Conservation (phyloP, 768 basidiomycete genomes). For the Hypholoma fasciculare region DNA sequence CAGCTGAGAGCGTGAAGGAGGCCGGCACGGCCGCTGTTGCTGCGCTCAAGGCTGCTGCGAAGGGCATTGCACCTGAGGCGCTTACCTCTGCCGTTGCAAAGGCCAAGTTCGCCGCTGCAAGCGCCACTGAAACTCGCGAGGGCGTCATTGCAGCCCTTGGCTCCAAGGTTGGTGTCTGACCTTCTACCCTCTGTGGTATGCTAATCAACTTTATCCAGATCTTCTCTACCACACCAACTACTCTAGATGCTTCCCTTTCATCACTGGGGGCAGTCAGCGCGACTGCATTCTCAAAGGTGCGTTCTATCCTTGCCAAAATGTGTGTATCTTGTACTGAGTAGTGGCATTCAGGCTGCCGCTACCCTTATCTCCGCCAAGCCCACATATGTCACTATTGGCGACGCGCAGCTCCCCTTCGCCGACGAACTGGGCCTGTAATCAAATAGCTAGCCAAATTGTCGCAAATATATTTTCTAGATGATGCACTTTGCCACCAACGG, state of each 20-base stretch:
- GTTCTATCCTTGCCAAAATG: slow-evolving; percentile 10
- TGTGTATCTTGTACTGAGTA: background rate
- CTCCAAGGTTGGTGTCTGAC: slow-evolving; percentile 50
- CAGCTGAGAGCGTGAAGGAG: slow-evolving; percentile 60
- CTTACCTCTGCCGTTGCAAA: slow-evolving; percentile 82
- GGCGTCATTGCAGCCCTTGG: slow-evolving; percentile 65
- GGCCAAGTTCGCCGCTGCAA: slow-evolving; percentile 84
- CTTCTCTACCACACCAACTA: slow-evolving; percentile 51
- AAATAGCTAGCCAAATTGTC: slow-evolving; percentile 6
- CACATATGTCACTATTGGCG: slow-evolving; percentile 86
- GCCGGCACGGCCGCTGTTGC: slow-evolving; percentile 70
- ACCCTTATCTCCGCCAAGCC: slow-evolving; percentile 75
- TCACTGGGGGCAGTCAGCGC: slow-evolving; percentile 71
- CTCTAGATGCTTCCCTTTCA: slow-evolving; percentile 62
- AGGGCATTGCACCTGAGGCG: slow-evolving; percentile 63
- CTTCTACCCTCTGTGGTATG: background rate
- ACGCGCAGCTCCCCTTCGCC: slow-evolving; percentile 77
- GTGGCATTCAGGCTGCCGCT: slow-evolving; percentile 52
- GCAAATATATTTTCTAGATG: slow-evolving; percentile 13
- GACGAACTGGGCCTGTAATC: slow-evolving; percentile 80
- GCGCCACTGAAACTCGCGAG: slow-evolving; percentile 64
- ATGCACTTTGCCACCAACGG: slow-evolving; percentile 8
- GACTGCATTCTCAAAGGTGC: slow-evolving; percentile 70
- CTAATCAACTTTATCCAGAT: slow-evolving; percentile 41
- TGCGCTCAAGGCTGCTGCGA: slow-evolving; percentile 64